A percentile compares a stretch with the other conserved stretches of the same genome.
phyloP scores from a whole-genome alignment of 345 rosid species.

The Nephelium lappaceum region DNA sequence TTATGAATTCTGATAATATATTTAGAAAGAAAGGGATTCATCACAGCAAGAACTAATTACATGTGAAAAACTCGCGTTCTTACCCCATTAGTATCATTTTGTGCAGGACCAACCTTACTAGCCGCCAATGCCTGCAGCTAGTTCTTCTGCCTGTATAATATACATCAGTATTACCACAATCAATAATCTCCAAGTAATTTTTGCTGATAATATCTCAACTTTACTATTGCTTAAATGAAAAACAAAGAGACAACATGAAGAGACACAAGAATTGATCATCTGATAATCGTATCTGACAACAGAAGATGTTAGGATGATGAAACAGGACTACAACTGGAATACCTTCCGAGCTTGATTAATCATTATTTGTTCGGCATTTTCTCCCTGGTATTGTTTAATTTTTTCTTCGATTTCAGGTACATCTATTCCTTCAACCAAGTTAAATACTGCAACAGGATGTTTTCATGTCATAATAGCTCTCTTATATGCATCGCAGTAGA shows the following conservation, averaged over 20 bases:
- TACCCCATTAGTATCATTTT: conserved; percentile 66
- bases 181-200: conserved; percentile 7
- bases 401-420: conserved; percentile 74
- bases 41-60: not conserved
- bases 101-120: conserved; percentile 62
- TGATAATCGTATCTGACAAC: not conserved
- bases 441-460: conserved; percentile 52
- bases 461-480: conserved; percentile 3
- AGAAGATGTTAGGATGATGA: not conserved
- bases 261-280: not conserved
- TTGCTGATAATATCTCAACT: not conserved
- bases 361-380: conserved; percentile 90
- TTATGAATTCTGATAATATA: not conserved
- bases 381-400: conserved; percentile 68
- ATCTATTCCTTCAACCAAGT: conserved; percentile 73
- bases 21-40: not conserved
- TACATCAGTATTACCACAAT: conserved; percentile 19
- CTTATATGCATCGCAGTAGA: not conserved
- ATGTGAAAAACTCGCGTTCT: conserved; percentile 18
- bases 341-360: conserved; percentile 89
- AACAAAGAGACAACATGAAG: not conserved
- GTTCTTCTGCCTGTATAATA: conserved; percentile 83
- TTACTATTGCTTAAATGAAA: not conserved
- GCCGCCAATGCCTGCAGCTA: conserved; percentile 86
- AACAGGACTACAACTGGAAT: not conserved